phyloP scores from a whole-genome alignment of 352 stramenopile species.

The Thalassiosira delicatula region DNA sequence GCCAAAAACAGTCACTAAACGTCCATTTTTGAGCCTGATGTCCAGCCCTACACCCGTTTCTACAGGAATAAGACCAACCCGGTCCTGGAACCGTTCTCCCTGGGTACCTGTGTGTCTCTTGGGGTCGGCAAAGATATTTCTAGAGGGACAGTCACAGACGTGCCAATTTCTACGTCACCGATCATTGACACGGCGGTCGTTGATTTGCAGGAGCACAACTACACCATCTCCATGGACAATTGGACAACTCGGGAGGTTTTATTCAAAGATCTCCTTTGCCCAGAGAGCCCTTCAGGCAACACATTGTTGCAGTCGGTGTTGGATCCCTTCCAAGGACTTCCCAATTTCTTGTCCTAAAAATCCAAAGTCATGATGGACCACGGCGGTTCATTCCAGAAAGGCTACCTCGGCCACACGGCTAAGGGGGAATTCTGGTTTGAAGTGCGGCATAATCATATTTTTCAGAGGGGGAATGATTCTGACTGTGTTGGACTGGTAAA shows the following conservation, averaged over 20 bases:
- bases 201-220: neutral
- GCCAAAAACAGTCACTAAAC: too few relatives aligned
- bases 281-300: too few relatives aligned
- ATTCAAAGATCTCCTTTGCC: neutral
- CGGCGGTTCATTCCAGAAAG: neutral
- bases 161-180: neutral
- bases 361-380: constrained; percentile 4
- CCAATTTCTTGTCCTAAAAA: neutral
- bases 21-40: too few relatives aligned
- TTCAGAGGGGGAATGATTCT: too few relatives aligned
- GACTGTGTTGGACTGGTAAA: too few relatives aligned
- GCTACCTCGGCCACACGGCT: neutral
- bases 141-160: constrained; percentile 6
- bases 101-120: neutral
- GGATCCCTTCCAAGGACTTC: neutral
- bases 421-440: constrained; percentile 5
- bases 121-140: too few relatives aligned
- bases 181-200: neutral
- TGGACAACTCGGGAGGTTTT: neutral
- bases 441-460: too few relatives aligned
- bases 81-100: neutral
- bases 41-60: too few relatives aligned
- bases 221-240: neutral
- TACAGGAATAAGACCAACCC: neutral
- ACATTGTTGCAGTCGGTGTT: neutral